Evolutionary conservation across 164 flowering plant species (phyloP), one percentile per base, ranked within the genome.

Genomic region (Umbilicus rupestris): DNA sequence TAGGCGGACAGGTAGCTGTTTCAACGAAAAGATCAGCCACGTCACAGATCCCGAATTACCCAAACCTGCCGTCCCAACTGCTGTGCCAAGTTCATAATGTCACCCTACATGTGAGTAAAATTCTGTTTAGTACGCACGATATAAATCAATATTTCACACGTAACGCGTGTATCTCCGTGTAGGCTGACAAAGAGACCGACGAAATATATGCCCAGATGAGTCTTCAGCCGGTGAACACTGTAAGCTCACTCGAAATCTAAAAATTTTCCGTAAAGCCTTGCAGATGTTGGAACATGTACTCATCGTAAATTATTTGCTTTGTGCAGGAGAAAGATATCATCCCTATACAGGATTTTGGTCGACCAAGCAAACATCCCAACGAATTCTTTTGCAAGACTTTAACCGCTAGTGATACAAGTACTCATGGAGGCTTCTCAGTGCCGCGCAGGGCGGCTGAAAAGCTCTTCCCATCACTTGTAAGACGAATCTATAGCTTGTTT

Each of bases 361-460:
- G 78, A 74, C 79, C 78, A 33, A 84, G 87, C 78, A 92, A 87
- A 68, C 98, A 95, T 68, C 99, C 98, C 39, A 88, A 70, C 70
- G 99, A 95, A 58, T 90, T 92, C 79, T 95, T 95, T 81, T 95
- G 97, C 85, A 95, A 95, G 77, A 95, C 93, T 50, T 77, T 95
- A 75, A 95, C 99, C 16, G 97, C 98, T 66, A 95, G 99, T 76
- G 99, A 95, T 68, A 95, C 99, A 35, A 95, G 99, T 74, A 95
- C 99, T 0, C 99, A 95, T 74, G 99, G 99, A 65, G 99, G 99
- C 55, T 95, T 95, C 77, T 95, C 99, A 11, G 98, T 95, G 52
- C 99, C 99, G 39, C 90, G 99, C 9, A 80, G 99, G 69, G 99
- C 99, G 39, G 99, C 99, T 28, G 99, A 95, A 69, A 95, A 95